phyloP scores from a whole-genome alignment of 305 asterid species.

The Coffea humblotiana region DNA sequence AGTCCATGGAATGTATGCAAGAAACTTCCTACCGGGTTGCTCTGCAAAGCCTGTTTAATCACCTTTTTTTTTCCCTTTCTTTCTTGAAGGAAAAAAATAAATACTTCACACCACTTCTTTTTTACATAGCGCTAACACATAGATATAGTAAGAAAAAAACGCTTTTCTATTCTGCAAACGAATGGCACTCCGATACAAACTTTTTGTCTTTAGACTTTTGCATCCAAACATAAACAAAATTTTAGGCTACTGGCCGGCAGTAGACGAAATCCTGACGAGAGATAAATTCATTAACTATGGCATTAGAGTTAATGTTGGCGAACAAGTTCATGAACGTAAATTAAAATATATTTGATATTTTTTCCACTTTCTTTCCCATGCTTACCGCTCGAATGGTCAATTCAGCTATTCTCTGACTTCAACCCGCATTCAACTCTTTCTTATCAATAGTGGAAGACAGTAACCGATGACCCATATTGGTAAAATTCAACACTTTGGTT shows the following conservation, averaged over 20 bases:
- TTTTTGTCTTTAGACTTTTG: background rate
- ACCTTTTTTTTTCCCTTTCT: background rate
- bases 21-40: background rate
- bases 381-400: background rate
- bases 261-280: no score
- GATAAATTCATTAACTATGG: no score
- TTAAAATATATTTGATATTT: background rate
- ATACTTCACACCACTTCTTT: background rate
- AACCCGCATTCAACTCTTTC: background rate
- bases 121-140: background rate
- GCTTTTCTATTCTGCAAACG: no score
- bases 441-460: background rate
- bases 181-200: background rate
- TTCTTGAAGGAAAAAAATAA: no score
- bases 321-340: background rate
- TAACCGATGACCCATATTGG: background rate
- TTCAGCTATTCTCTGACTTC: background rate
- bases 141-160: no score
- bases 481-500: background rate
- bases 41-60: background rate
- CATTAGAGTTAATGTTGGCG: no score
- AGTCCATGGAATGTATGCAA: background rate
- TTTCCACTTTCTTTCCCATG: background rate
- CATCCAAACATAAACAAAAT: background rate
- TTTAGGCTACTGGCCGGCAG: no score